These are phyloP conservation scores for Backusella parvicylindrica DNA, from an alignment of 192 early-diverging fungal genomes.

Conservation along the genomic window DNA sequence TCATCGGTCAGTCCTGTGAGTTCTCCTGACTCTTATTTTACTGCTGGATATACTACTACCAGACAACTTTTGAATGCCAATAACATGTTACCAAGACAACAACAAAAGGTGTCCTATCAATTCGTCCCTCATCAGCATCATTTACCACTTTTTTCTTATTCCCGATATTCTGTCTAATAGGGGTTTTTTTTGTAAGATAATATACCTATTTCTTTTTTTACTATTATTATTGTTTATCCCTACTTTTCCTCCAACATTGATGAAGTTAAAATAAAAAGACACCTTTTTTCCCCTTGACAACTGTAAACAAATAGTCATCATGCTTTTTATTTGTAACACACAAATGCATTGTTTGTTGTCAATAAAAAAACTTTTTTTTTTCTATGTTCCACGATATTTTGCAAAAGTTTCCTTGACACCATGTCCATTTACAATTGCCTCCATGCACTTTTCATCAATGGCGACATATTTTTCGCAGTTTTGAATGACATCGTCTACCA, in stretches of 20 bases:
- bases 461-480: slow-evolving; percentile 43
- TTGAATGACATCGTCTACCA: slow-evolving; percentile 40
- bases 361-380: not conserved
- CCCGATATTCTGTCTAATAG: not conserved
- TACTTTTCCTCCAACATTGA: no score
- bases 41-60: not conserved
- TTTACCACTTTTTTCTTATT: not conserved
- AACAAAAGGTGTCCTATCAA: not conserved
- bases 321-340: not conserved
- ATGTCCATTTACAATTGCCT: slow-evolving; percentile 42
- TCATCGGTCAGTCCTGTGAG: not conserved
- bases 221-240: no score
- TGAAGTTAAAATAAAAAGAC: no score
- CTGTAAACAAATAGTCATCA: not conserved
- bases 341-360: not conserved
- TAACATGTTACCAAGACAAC: not conserved
- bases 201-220: no score
- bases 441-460: slow-evolving; percentile 51
- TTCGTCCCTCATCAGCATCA: not conserved
- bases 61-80: not conserved
- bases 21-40: not conserved
- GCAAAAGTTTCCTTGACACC: slow-evolving; percentile 47
- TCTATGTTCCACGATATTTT: slow-evolving; percentile 40
- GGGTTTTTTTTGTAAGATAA: not conserved
- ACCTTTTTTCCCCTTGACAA: no score